A percentile compares a stretch with the other conserved stretches of the same genome.
These are phyloP conservation scores for Incumbomyces delicatus DNA, from an alignment of 2,329 filamentous ascomycete genomes.

Conservation along the genomic window DNA sequence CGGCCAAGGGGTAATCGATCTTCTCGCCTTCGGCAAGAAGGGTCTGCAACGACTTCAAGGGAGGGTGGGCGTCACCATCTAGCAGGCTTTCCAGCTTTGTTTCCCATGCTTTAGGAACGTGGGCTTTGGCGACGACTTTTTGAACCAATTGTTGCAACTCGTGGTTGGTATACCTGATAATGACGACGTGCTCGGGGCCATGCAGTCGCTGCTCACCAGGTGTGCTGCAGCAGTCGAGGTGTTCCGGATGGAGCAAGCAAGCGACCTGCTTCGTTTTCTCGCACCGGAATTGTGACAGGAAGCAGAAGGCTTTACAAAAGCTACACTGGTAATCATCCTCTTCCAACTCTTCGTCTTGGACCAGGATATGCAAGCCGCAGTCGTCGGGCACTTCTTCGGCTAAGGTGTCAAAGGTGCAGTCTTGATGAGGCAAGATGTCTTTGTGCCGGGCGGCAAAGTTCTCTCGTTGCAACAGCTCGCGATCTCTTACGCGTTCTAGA, in stretches of 20 bases:
- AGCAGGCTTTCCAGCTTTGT: conserved; percentile 79
- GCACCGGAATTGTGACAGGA: conserved; percentile 83
- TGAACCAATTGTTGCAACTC: conserved; percentile 56
- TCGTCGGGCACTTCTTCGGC: conserved; percentile 26
- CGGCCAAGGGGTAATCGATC: conserved; percentile 81
- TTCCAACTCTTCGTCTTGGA: conserved; percentile 64
- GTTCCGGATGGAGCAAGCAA: conserved; percentile 73
- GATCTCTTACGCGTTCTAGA: conserved; percentile 63
- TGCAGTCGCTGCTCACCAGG: conserved; percentile 56
- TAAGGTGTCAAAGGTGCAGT: conserved; percentile 41
- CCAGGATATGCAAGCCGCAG: conserved; percentile 53
- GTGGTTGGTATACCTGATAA: conserved; percentile 67
- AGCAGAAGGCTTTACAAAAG: conserved; percentile 87
- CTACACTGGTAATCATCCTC: conserved; percentile 90
- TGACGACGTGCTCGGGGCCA: conserved; percentile 62
- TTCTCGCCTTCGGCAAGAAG: conserved; percentile 89
- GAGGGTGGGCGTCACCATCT: conserved; percentile 72
- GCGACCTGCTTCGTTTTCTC: conserved; percentile 68
- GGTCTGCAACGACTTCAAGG: conserved; percentile 73
- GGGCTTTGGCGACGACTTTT: conserved; percentile 77
- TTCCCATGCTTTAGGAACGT: conserved; percentile 77
- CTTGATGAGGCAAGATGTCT: conserved; percentile 41
- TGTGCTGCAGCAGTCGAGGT: conserved; percentile 67
- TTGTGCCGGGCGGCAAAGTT: conserved; percentile 59
- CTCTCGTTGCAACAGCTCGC: conserved; percentile 60